Conservation (phyloP, 2,329 filamentous ascomycete genomes). For the Alternaria longipes region DNA sequence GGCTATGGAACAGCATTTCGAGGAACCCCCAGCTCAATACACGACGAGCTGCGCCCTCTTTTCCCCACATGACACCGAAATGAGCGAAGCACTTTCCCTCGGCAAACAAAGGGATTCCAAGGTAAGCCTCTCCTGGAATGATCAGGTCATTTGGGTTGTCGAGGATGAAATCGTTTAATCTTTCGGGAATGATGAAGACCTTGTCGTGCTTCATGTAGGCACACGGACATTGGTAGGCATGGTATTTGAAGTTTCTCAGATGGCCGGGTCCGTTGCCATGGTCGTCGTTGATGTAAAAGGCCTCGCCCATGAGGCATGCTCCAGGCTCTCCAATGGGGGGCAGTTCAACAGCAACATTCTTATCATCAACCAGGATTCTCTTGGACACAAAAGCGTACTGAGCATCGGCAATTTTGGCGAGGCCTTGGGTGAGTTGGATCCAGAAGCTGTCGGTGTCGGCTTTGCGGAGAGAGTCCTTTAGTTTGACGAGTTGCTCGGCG, state of each 20-base stretch:
- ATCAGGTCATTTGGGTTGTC: slow-evolving; percentile 70
- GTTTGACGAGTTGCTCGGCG: slow-evolving; percentile 65
- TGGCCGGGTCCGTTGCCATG: slow-evolving; percentile 58
- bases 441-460: slow-evolving; percentile 70
- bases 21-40: slow-evolving; percentile 71
- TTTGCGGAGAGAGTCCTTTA: slow-evolving; percentile 66
- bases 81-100: slow-evolving; percentile 73
- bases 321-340: slow-evolving; percentile 68
- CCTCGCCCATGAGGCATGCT: slow-evolving; percentile 70
- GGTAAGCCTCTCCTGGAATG: slow-evolving; percentile 70
- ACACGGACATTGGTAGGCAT: slow-evolving; percentile 71
- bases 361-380: slow-evolving; percentile 67
- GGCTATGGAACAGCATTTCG: slow-evolving; percentile 72
- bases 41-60: slow-evolving; percentile 65
- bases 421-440: slow-evolving; percentile 69
- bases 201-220: slow-evolving; percentile 77
- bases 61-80: slow-evolving; percentile 77
- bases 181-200: slow-evolving; percentile 72
- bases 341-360: slow-evolving; percentile 67
- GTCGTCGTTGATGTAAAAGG: slow-evolving; percentile 72
- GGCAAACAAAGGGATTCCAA: slow-evolving; percentile 72
- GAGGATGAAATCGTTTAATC: slow-evolving; percentile 65
- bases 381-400: slow-evolving; percentile 76
- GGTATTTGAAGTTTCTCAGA: slow-evolving; percentile 69
- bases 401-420: slow-evolving; percentile 69